Percentiles rank a stretch among this genome's conserved stretches.
These are phyloP conservation scores for Sabuloglossum arenarium DNA, from an alignment of 495 filamentous ascomycete species.

Conservation along the genomic window DNA sequence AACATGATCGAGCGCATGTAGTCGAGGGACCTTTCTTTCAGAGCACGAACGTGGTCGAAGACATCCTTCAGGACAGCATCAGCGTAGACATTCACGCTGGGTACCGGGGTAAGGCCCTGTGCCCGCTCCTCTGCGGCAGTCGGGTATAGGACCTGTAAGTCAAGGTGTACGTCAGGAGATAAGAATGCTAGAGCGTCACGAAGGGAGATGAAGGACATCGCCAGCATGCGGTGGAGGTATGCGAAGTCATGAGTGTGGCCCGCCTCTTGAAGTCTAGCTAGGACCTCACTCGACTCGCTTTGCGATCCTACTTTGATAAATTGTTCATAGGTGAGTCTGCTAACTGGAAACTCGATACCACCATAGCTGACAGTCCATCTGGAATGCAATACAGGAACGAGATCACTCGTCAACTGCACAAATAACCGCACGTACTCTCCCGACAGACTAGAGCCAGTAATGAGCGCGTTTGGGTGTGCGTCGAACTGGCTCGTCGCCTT, in stretches of 20 bases:
- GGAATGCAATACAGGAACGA: slow-evolving; percentile 69
- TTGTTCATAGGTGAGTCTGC: slow-evolving; percentile 49
- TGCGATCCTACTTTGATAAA: slow-evolving; percentile 44
- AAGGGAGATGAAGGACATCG: slow-evolving; percentile 53
- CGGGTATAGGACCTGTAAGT: slow-evolving; percentile 74
- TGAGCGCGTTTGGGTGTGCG: slow-evolving; percentile 58
- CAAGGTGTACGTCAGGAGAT: slow-evolving; percentile 58
- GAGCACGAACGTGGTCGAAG: slow-evolving; percentile 70
- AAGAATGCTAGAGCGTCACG: slow-evolving; percentile 51
- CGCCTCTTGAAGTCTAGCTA: slow-evolving; percentile 19
- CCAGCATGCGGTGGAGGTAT: slow-evolving; percentile 43
- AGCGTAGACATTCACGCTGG: slow-evolving; percentile 71
- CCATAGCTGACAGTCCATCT: slow-evolving; percentile 57
- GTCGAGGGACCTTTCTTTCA: slow-evolving; percentile 45
- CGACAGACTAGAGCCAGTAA: slow-evolving; percentile 86
- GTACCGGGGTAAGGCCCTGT: slow-evolving; percentile 43
- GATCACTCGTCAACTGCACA: slow-evolving; percentile 76
- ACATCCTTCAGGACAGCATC: slow-evolving; percentile 68
- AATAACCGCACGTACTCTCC: slow-evolving; percentile 84
- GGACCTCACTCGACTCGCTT: slow-evolving; percentile 21
- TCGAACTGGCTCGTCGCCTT: slow-evolving; percentile 88
- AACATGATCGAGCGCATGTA: slow-evolving; percentile 74
- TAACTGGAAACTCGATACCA: slow-evolving; percentile 63
- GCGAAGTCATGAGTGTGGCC: slow-evolving; percentile 26
- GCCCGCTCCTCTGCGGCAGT: slow-evolving; percentile 44